Evolutionary conservation across 306 rosid genomes (phyloP).

Genomic region (Vicia sativa): DNA sequence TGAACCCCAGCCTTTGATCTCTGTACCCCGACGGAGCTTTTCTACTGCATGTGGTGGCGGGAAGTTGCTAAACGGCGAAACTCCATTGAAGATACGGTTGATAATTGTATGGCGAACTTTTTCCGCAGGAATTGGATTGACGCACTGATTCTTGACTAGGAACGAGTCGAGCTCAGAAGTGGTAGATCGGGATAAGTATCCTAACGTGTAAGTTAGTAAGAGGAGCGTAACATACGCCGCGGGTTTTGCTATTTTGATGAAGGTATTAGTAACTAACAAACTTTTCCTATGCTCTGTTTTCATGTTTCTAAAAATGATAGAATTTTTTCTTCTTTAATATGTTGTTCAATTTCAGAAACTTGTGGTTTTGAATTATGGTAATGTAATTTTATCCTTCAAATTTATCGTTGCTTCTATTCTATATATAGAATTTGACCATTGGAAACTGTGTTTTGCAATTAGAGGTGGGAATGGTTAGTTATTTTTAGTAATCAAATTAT

Average conservation of each 20-base stretch:
- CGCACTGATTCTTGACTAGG: constrained; percentile 58
- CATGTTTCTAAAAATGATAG: constrained; percentile 34
- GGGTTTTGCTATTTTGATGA: constrained; percentile 41
- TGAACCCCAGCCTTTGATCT: constrained; percentile 63
- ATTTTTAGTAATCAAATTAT: too few relatives aligned
- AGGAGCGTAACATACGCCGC: constrained; percentile 51
- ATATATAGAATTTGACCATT: too few relatives aligned
- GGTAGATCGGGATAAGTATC: constrained; percentile 55
- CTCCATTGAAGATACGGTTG: constrained; percentile 50
- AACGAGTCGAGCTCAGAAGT: constrained; percentile 50
- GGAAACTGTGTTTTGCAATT: too few relatives aligned
- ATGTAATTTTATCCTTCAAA: too few relatives aligned
- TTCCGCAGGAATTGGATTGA: constrained; percentile 53
- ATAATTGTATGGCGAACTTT: constrained; percentile 54
- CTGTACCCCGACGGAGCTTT: constrained; percentile 38
- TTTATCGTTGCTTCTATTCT: too few relatives aligned
- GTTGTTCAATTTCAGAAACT: constrained; percentile 4
- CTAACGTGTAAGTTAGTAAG: constrained; percentile 56
- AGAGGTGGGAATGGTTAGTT: too few relatives aligned
- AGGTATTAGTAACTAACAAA: constrained; percentile 4
- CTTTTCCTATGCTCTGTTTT: constrained; percentile 48
- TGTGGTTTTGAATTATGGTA: constrained; percentile 12
- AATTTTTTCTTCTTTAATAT: background rate
- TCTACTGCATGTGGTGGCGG: constrained; percentile 57
- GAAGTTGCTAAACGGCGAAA: constrained; percentile 59